Percentiles rank a stretch among this genome's conserved stretches.
Conservation (phyloP, 805 yeast genomes). For the Candida suzukii region DNA sequence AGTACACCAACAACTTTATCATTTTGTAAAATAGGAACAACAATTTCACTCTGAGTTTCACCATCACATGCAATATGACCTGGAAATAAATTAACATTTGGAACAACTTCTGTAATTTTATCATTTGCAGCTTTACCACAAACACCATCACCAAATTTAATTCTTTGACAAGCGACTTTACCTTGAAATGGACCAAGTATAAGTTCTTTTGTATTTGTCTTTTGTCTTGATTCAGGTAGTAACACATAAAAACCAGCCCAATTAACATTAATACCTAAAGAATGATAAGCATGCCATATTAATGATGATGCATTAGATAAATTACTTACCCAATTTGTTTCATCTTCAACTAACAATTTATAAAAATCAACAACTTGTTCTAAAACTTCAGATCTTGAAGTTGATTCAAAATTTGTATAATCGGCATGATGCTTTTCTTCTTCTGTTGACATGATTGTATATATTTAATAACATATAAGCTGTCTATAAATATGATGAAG, state of each 20-base stretch:
- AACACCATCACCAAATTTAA: conserved; percentile 76
- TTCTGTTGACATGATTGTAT: neutral
- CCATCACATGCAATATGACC: conserved; percentile 98
- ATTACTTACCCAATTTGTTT: conserved; percentile 83
- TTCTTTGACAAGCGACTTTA: conserved; percentile 89
- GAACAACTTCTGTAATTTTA: conserved; percentile 62
- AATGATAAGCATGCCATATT: conserved; percentile 80
- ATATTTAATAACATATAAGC: too few species aligned
- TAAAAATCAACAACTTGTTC: conserved; percentile 54
- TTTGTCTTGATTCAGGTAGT: too few species aligned
- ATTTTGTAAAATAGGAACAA: conserved; percentile 59
- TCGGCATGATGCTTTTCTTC: conserved; percentile 60
- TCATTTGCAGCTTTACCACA: conserved; percentile 78
- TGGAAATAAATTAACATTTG: conserved; percentile 70
- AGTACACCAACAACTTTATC: conserved; percentile 62
- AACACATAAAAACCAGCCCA: conserved; percentile 91
- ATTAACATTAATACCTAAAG: conserved; percentile 52
- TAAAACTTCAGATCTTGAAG: conserved; percentile 46
- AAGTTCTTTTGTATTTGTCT: conserved; percentile 35
- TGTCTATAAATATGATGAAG: too few species aligned
- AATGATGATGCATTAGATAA: conserved; percentile 80
- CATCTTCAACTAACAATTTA: conserved; percentile 54
- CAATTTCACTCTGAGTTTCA: conserved; percentile 87
- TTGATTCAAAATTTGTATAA: conserved; percentile 43
- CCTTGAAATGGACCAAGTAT: conserved; percentile 94